These are phyloP conservation scores for Globisporangium recalcitrans DNA, from an alignment of 352 stramenopile species.

Conservation along the genomic window DNA sequence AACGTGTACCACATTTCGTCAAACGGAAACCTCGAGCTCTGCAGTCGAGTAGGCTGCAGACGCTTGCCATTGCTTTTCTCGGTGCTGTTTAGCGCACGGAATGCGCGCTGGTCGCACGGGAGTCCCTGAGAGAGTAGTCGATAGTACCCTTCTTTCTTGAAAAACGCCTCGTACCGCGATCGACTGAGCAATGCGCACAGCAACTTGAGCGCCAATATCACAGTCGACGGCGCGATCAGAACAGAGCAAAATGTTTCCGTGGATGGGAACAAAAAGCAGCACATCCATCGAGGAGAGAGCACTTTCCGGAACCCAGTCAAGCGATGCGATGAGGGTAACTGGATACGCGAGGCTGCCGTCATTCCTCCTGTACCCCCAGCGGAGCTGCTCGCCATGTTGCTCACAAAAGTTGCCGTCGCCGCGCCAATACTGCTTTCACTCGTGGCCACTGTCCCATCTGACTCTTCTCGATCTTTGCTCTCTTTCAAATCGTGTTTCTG, in stretches of 20 bases:
- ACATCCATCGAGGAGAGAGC: slow-evolving; percentile 56
- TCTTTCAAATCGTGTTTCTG: slow-evolving; percentile 75
- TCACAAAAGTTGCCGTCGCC: slow-evolving; percentile 3
- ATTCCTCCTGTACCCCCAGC: background rate
- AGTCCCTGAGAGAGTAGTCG: slow-evolving; percentile 54
- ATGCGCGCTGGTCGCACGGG: slow-evolving; percentile 31
- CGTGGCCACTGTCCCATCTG: slow-evolving; percentile 16
- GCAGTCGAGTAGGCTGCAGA: no score
- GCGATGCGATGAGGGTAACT: slow-evolving; percentile 35
- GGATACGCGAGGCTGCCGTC: slow-evolving; percentile 29
- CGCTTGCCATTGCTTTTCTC: no score
- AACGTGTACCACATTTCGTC: slow-evolving; percentile 68
- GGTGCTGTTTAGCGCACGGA: background rate
- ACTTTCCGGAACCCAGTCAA: slow-evolving; percentile 59
- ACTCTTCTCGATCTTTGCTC: slow-evolving; percentile 41
- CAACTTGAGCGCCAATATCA: slow-evolving; percentile 48
- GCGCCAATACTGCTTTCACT: slow-evolving; percentile 9
- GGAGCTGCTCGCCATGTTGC: slow-evolving; percentile 5
- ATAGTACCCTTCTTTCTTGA: slow-evolving; percentile 69
- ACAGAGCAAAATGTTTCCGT: slow-evolving; percentile 12
- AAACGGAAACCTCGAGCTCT: slow-evolving; percentile 39
- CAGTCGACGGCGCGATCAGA: slow-evolving; percentile 36
- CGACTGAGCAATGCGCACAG: slow-evolving; percentile 41
- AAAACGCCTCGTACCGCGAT: slow-evolving; percentile 44
- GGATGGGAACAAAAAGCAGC: slow-evolving; percentile 52